phyloP scores from a whole-genome alignment of 208 protist species.

The Leishmania braziliensis region DNA sequence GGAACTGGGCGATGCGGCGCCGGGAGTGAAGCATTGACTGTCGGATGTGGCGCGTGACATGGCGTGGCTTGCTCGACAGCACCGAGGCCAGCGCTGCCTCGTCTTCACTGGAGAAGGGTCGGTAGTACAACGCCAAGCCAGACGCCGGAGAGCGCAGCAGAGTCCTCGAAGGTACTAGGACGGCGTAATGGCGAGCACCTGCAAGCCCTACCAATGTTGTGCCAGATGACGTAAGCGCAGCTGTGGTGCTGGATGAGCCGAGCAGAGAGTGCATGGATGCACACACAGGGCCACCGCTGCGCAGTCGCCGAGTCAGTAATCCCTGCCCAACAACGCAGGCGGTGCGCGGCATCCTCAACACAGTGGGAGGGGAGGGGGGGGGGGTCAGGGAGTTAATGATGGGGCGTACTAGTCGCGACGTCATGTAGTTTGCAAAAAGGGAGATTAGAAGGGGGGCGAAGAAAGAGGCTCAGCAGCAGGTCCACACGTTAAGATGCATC shows the following conservation, averaged over 20 bases:
- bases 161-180: background rate
- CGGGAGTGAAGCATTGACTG: conserved; percentile 84
- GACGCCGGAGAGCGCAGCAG: background rate
- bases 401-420: background rate
- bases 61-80: conserved; percentile 79
- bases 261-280: background rate
- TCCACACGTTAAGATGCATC: background rate
- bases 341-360: background rate
- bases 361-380: background rate
- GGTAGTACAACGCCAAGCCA: conserved; percentile 39
- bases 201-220: background rate
- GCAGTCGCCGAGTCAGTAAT: background rate
- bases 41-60: conserved; percentile 84
- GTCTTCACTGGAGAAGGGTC: conserved; percentile 82
- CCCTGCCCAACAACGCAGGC: background rate
- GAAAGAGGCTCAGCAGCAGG: background rate
- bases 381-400: background rate
- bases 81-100: conserved; percentile 74
- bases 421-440: background rate
- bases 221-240: background rate
- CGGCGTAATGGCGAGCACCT: conserved; percentile 8
- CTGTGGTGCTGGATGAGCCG: background rate
- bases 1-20: conserved; percentile 79
- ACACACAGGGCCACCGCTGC: background rate
- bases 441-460: background rate